phyloP scores from a whole-genome alignment of 2,329 filamentous ascomycete species.

The Aureobasidium pullulans region DNA sequence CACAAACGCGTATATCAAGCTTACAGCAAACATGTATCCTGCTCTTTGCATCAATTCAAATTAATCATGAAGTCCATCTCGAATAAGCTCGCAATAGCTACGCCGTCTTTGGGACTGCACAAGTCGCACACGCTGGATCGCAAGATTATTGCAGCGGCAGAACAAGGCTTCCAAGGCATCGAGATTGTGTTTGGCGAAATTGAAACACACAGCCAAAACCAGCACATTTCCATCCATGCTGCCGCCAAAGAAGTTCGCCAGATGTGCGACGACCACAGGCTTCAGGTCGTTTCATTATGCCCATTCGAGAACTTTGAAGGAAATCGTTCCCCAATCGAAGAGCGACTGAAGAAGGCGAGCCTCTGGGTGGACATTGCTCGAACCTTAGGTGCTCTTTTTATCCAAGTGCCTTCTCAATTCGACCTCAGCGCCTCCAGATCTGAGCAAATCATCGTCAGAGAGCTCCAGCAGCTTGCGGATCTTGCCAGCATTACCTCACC shows the following conservation, averaged over 20 bases:
- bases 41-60: not conserved
- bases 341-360: not conserved
- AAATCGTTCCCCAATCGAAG: not conserved
- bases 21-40: not conserved
- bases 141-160: not conserved
- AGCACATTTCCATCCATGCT: not conserved
- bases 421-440: not conserved
- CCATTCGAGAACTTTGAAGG: not conserved
- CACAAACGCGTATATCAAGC: too few relatives aligned
- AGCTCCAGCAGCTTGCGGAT: not conserved
- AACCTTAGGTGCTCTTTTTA: not conserved
- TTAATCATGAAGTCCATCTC: not conserved
- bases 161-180: not conserved
- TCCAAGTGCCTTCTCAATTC: constrained; percentile 1
- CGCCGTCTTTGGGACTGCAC: not conserved
- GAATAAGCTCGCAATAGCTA: not conserved
- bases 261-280: not conserved
- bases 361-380: not conserved
- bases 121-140: not conserved
- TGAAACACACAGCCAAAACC: not conserved
- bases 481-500: not conserved
- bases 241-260: not conserved
- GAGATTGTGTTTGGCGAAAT: not conserved
- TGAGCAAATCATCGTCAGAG: not conserved
- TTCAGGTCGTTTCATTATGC: not conserved